Base-by-base conservation (phyloP, 768 basidiomycete species). In the Rhizopogon salebrosus region DNA sequence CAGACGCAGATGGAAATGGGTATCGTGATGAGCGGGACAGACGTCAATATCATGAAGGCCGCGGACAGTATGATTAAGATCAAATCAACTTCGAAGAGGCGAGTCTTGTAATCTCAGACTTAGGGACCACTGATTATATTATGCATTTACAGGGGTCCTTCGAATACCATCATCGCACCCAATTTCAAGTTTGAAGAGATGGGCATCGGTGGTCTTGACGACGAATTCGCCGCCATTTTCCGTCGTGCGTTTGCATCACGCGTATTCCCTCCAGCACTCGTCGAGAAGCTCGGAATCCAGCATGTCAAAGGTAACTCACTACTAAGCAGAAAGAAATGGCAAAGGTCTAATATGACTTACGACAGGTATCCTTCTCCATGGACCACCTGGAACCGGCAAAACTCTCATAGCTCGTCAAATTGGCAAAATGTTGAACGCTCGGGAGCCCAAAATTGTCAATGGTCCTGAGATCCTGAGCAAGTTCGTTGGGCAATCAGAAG, bases 181-280 rank as follows among this genome's bases (percentile, higher is more conserved):
- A 98, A 98, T 71, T 99, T 99, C 82, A 98, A 97, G 70, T 99
- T 99, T 57, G 91, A 95, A 64, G 97, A 99, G 68, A 98, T 99
- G 95, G 97, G 97, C 16, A 98, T 99, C 62, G 97, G 97, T 63
- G 97, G 97, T 63, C 76, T 99, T 31, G 97, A 99, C 67, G 77
- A 83, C 7, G 97, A 99, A 66, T 99, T 99, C 65, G 83, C 83
- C 52, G 86, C 92, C 39, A 99, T 99, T 64, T 99, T 99, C 77
- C 90, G 97, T 66, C 89, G 97, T 63, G 97, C 97, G 0, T 99
- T 99, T 65, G 95, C 97, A 0, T 92, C 89, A 43, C 92, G 97
- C 41, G 93, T 99, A n/a, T 99, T 98, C 72, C 97, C 97, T 37
- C 95, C 95, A 0, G 92, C 83, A 0, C 80, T 98, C 2, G 94